A percentile compares a stretch with the other conserved stretches of the same genome.
Evolutionary conservation across 1,284 basidiomycete genomes (phyloP).

Genomic region (Apiotrichum gracile): DNA sequence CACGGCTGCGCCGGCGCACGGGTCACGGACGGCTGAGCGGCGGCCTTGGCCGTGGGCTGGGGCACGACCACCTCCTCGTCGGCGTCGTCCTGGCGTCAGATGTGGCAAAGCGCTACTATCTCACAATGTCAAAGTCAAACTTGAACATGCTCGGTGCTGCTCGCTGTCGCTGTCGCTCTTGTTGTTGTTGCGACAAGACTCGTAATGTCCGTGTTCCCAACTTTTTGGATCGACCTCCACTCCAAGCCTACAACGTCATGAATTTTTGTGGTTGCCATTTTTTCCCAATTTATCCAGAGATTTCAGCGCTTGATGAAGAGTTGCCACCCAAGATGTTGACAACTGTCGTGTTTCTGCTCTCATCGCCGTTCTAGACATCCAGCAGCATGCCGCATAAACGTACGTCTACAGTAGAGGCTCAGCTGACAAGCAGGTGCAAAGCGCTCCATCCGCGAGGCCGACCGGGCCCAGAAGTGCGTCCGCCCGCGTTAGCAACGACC

Average conservation of each 20-base stretch:
- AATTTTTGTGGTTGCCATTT: neutral
- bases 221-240: constrained; percentile 13
- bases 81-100: constrained; percentile 14
- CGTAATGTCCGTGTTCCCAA: neutral
- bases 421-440: constrained; percentile 37
- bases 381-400: constrained; percentile 45
- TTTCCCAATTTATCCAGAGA: neutral
- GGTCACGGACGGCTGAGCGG: neutral
- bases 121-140: constrained; percentile 47
- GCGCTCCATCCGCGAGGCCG: constrained; percentile 34
- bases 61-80: constrained; percentile 18
- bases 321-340: neutral
- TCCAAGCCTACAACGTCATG: neutral
- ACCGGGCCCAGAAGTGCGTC: constrained; percentile 33
- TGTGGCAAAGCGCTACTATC: neutral
- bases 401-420: constrained; percentile 10
- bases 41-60: neutral
- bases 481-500: neutral
- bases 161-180: neutral
- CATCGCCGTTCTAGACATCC: constrained; percentile 30
- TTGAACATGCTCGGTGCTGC: constrained; percentile 42
- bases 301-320: neutral
- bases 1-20: constrained; percentile 18
- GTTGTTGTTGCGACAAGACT: neutral
- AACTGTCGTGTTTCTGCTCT: neutral